Conservation (phyloP, 2,329 filamentous ascomycete species). For the Chrysosporium keratinophilum region DNA sequence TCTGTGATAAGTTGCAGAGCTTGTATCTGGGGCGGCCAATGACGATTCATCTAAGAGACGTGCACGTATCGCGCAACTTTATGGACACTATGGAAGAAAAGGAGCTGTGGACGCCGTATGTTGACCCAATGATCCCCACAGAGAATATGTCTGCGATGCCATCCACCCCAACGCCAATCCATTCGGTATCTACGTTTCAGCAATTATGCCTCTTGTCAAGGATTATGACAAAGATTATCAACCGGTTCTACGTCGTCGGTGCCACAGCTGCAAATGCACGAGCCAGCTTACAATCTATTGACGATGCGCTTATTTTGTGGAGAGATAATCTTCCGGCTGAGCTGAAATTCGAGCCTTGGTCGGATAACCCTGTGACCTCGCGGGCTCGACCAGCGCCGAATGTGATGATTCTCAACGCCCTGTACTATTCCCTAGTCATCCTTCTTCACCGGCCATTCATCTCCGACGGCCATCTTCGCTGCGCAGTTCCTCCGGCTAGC, state of each 20-base stretch:
- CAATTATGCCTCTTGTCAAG: constrained; percentile 28
- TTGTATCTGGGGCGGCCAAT: constrained; percentile 47
- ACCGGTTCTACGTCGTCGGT: constrained; percentile 27
- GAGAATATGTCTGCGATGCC: constrained; percentile 9
- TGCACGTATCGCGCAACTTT: constrained; percentile 24
- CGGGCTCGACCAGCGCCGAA: constrained; percentile 20
- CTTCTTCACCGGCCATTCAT: constrained; percentile 40
- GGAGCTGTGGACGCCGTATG: constrained; percentile 22
- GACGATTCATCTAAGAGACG: constrained; percentile 24
- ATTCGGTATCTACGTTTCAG: constrained; percentile 31
- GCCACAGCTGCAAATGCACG: constrained; percentile 22
- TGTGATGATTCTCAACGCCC: constrained; percentile 25
- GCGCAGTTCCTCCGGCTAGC: constrained; percentile 18
- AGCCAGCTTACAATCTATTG: constrained; percentile 21
- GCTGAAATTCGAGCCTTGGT: constrained; percentile 24
- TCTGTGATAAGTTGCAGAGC: constrained; percentile 44
- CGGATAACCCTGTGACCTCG: constrained; percentile 15
- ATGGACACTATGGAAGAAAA: constrained; percentile 26
- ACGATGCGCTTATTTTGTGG: constrained; percentile 23
- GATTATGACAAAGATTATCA: constrained; percentile 32
- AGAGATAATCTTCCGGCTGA: constrained; percentile 22
- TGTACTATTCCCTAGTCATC: constrained; percentile 37
- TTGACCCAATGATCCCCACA: constrained; percentile 13
- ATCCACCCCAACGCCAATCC: constrained; percentile 15
- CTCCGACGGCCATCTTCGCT: constrained; percentile 24